These are phyloP conservation scores for Polytrichum formosum DNA, from an alignment of 225 moss, liverwort and hornwort genomes.

Conservation along the genomic window DNA sequence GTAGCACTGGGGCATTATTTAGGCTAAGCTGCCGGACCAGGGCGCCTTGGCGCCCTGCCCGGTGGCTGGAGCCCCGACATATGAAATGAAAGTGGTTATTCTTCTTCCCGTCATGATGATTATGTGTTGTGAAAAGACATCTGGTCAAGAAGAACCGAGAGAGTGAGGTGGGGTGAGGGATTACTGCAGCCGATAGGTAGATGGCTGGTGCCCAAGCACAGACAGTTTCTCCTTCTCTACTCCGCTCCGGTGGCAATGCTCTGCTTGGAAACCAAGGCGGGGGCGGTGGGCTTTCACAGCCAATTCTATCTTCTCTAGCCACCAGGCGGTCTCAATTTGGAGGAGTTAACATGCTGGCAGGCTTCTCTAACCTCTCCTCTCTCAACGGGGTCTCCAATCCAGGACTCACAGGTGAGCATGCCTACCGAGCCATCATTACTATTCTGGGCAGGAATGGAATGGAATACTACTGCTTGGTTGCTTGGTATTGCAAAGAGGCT, in stretches of 20 bases:
- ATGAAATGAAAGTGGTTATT: neutral
- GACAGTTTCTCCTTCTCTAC: slow-evolving; percentile 39
- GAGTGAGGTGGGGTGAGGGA: slow-evolving; percentile 36
- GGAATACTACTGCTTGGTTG: too few species aligned
- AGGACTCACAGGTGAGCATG: slow-evolving; percentile 40
- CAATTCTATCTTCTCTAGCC: slow-evolving; percentile 33
- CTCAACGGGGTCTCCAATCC: slow-evolving; percentile 55
- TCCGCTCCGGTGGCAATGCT: slow-evolving; percentile 39
- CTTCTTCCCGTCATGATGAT: too few species aligned
- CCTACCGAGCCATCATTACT: too few species aligned
- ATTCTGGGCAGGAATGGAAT: too few species aligned
- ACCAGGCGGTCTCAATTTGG: slow-evolving; percentile 51
- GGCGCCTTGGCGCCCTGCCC: slow-evolving; percentile 31
- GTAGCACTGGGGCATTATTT: slow-evolving; percentile 16
- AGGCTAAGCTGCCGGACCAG: slow-evolving; percentile 31
- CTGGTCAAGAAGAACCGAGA: slow-evolving; percentile 7
- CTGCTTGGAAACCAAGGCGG: slow-evolving; percentile 35
- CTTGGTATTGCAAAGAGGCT: too few species aligned
- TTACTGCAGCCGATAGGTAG: slow-evolving; percentile 28
- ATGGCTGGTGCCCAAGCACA: slow-evolving; percentile 65
- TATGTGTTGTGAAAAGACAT: slow-evolving; percentile 5
- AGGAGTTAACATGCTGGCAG: slow-evolving; percentile 56
- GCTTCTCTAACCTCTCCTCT: slow-evolving; percentile 45
- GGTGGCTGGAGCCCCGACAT: slow-evolving; percentile 30
- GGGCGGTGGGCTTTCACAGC: slow-evolving; percentile 18